These are phyloP conservation scores for Mangifera indica DNA, from an alignment of 345 rosid species.

Conservation along the genomic window DNA sequence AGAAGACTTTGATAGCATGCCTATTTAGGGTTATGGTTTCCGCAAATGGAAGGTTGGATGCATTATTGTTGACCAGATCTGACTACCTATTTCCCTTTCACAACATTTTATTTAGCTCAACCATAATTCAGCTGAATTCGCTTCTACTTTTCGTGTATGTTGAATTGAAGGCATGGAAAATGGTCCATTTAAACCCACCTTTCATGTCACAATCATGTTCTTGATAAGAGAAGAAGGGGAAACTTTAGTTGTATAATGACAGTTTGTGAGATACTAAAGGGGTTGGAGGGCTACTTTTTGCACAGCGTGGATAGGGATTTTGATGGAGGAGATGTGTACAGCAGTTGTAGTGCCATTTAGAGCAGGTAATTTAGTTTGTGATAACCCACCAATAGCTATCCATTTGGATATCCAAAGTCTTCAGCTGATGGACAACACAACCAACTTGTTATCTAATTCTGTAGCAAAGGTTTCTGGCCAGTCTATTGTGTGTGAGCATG, in stretches of 20 bases:
- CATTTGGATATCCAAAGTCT: slow-evolving; percentile 38
- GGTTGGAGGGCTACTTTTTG: slow-evolving; percentile 42
- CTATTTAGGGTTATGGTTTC: slow-evolving; percentile 26
- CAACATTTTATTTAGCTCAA: slow-evolving; percentile 23
- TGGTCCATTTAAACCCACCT: slow-evolving; percentile 30
- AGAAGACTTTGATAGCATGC: slow-evolving; percentile 29
- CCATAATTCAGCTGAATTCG: slow-evolving; percentile 31
- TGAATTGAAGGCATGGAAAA: slow-evolving; percentile 46
- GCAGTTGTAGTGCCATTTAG: slow-evolving; percentile 51
- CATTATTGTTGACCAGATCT: slow-evolving; percentile 47
- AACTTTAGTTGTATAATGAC: slow-evolving; percentile 51
- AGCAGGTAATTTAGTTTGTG: slow-evolving; percentile 49
- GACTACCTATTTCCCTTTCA: slow-evolving; percentile 34
- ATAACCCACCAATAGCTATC: slow-evolving; percentile 36
- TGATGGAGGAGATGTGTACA: slow-evolving; percentile 63
- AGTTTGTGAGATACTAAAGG: slow-evolving; percentile 37
- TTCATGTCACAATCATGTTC: slow-evolving; percentile 33
- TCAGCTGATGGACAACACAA: slow-evolving; percentile 38
- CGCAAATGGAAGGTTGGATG: slow-evolving; percentile 38
- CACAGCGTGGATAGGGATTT: slow-evolving; percentile 45
- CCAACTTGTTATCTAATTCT: slow-evolving; percentile 44
- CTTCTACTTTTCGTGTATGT: slow-evolving; percentile 26
- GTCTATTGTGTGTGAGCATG: slow-evolving; percentile 25
- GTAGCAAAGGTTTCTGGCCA: slow-evolving; percentile 33
- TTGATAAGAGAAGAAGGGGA: slow-evolving; percentile 38